A percentile compares a stretch with the other conserved stretches of the same genome.
These are phyloP conservation scores for Trichoderma sp. DNA, from an alignment of 2,329 filamentous ascomycete species.

Conservation along the genomic window DNA sequence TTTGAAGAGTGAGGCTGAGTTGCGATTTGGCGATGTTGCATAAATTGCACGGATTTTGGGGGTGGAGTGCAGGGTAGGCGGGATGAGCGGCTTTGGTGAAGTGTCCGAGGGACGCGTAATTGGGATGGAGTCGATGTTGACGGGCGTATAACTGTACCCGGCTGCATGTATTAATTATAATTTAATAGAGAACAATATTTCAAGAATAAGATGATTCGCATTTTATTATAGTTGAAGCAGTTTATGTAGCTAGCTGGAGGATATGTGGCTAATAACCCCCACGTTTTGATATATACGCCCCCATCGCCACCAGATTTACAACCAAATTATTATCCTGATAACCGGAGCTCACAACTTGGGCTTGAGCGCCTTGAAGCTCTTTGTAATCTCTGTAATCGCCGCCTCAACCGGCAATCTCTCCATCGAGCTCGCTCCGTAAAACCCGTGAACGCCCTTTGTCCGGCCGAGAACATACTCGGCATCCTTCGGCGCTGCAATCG, in stretches of 20 bases:
- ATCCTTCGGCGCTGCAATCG: conserved; percentile 64
- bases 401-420: conserved; percentile 68
- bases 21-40: not conserved
- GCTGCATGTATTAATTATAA: not conserved
- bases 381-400: conserved; percentile 56
- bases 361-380: conserved; percentile 20
- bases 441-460: conserved; percentile 67
- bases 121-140: not conserved
- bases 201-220: not conserved
- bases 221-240: not conserved
- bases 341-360: not conserved
- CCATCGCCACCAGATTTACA: not conserved
- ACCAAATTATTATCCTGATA: not conserved
- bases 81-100: not conserved
- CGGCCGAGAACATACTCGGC: conserved; percentile 62
- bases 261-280: not conserved
- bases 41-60: not conserved
- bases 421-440: conserved; percentile 71
- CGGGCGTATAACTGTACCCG: not conserved
- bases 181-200: not conserved
- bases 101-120: not conserved
- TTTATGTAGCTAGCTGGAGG: no score
- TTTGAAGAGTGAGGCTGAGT: not conserved
- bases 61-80: conserved; percentile 3
- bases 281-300: not conserved